Conservation (phyloP, 2,329 filamentous ascomycete genomes). For the Colletotrichum sp. region DNA sequence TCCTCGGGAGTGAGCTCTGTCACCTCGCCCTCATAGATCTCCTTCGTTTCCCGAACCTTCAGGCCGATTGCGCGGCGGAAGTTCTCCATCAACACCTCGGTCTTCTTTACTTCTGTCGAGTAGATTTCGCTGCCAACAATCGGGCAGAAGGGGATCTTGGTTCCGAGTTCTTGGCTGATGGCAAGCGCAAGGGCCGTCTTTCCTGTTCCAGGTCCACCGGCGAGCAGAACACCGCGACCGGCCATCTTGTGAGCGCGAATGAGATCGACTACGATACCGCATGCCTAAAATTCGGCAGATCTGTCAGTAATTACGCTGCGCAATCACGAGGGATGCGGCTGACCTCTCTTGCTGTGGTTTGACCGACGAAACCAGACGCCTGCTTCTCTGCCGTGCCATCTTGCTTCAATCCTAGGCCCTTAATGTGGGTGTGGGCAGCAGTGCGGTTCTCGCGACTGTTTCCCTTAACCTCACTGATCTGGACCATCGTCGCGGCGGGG, state of each 20-base stretch:
- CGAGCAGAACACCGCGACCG: slow-evolving; percentile 88
- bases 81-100: slow-evolving; percentile 98
- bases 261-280: slow-evolving; percentile 93
- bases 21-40: slow-evolving; percentile 98
- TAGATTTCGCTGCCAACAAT: slow-evolving; percentile 99
- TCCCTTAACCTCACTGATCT: slow-evolving; percentile 93
- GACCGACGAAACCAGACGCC: slow-evolving; percentile 86
- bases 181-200: slow-evolving; percentile 96
- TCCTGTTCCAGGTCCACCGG: slow-evolving; percentile 93
- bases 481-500: slow-evolving; percentile 68
- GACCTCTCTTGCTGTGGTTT: slow-evolving; percentile 87
- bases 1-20: slow-evolving; percentile 97
- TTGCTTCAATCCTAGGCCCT: slow-evolving; percentile 83
- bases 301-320: neutral
- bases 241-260: slow-evolving; percentile 98
- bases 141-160: slow-evolving; percentile 97
- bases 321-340: slow-evolving; percentile 22
- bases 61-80: slow-evolving; percentile 95
- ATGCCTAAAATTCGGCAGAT: slow-evolving; percentile 66
- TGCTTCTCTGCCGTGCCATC: slow-evolving; percentile 87
- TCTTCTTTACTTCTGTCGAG: slow-evolving; percentile 99
- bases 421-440: slow-evolving; percentile 97
- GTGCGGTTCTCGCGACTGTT: slow-evolving; percentile 95
- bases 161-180: slow-evolving; percentile 95
- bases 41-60: slow-evolving; percentile 97